Evolutionary conservation across 345 rosid species (phyloP), one percentile per base, ranked within the genome.

Genomic region (Moricandia arvensis): DNA sequence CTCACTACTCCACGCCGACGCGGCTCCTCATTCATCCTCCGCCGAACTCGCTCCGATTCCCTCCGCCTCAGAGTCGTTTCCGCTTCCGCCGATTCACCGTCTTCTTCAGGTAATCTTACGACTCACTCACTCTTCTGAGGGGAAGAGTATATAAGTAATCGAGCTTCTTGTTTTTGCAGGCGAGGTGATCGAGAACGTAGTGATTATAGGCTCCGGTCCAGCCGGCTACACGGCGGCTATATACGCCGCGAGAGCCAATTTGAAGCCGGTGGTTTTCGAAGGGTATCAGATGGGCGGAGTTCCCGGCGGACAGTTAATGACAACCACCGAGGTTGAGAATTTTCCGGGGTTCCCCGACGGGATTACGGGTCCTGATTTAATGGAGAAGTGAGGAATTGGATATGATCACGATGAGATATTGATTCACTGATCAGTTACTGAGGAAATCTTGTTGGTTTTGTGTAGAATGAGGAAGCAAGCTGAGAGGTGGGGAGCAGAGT

Each of bases 211-310:
- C 31, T 95, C 99, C 3, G 99, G 99, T 73, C 99, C 97, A 1
- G 99, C 99, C n/a, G 99, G 99, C 57, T 95, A 91, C 80, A 91
- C 97, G 4, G 97, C 99, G 2, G 99, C 97, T 26, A 88, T 91
- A 80, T 94, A 94, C 81, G 97, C 99, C 1, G 99, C 96, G 38
- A 88, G 99, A 29, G 99, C 99, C 27, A 94, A 94, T 87, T 86
- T 94, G 85, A 94, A 94, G 80, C 99, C 99, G 37, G 84, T 94
- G 61, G 97, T 94, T 16, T 94, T 94, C 47, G 97, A 94, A 81
- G 99, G 99, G 34, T 94, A 85, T 88, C 99, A 91, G 80, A 78
- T 86, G 61, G 99, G 97, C 34, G 99, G 97, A 79, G 99, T 94
- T 71, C 97, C 99, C 29, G 99, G 99, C 26, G 99, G 99, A 37